Evolutionary conservation across 2,329 filamentous ascomycete species (phyloP).

Genomic region (Botrytis porri): DNA sequence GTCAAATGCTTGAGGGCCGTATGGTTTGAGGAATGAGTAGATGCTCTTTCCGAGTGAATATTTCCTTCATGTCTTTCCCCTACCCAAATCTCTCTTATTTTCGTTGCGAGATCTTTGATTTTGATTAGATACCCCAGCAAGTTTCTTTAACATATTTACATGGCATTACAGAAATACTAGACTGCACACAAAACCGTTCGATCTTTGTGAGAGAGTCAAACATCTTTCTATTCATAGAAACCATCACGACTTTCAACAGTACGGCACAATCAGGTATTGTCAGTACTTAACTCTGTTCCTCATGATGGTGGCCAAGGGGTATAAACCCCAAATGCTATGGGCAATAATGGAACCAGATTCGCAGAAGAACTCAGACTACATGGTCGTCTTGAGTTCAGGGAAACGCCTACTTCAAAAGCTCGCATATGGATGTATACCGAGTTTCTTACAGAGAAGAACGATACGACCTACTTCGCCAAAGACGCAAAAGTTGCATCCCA

Average conservation of each 20-base stretch:
- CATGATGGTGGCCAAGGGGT: constrained; percentile 12
- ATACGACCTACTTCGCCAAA: constrained; percentile 31
- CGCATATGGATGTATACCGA: constrained; percentile 36
- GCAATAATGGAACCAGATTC: constrained; percentile 15
- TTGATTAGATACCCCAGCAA: background rate
- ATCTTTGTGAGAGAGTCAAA: constrained; percentile 3
- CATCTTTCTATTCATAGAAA: background rate
- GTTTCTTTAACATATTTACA: background rate
- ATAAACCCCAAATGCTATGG: constrained; percentile 5
- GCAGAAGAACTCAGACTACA: constrained; percentile 24
- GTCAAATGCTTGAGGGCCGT: background rate
- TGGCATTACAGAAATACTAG: background rate
- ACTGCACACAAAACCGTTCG: background rate
- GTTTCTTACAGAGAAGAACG: constrained; percentile 37
- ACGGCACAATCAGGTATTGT: constrained; percentile 16
- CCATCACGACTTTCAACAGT: background rate
- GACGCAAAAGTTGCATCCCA: constrained; percentile 38
- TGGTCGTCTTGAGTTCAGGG: constrained; percentile 26
- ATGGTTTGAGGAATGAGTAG: background rate
- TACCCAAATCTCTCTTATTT: background rate
- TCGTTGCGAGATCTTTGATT: background rate
- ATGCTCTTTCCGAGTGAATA: background rate
- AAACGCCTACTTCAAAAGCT: constrained; percentile 29
- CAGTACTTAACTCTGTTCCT: background rate
- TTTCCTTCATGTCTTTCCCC: background rate